Evolutionary conservation across 345 rosid genomes (phyloP).

Genomic region (Syzygium grande): DNA sequence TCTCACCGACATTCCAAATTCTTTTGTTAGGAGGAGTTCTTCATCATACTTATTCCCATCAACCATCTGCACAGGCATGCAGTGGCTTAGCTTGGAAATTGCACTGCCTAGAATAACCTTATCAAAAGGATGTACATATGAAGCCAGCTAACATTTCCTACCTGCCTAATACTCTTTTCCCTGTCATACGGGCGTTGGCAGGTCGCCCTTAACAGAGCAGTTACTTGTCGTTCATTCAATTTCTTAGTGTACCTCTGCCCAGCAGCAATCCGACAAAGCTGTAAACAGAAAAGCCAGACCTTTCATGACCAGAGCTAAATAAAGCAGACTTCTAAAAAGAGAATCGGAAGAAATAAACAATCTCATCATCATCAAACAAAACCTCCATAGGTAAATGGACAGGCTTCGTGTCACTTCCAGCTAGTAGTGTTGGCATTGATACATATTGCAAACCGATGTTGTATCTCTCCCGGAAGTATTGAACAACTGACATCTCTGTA

Average conservation of each 20-base stretch:
- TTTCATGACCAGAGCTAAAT: not conserved
- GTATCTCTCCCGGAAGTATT: constrained; percentile 50
- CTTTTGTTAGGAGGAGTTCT: constrained; percentile 10
- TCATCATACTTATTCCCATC: not conserved
- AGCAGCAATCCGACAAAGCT: constrained; percentile 48
- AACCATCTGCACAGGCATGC: constrained; percentile 25
- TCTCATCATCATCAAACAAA: not conserved
- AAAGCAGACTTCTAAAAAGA: not conserved
- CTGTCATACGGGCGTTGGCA: constrained; percentile 53
- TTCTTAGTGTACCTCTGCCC: constrained; percentile 55
- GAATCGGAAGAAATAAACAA: not conserved
- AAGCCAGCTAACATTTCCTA: not conserved
- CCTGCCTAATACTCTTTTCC: constrained; percentile 19
- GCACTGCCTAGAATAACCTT: not conserved
- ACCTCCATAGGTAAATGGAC: constrained; percentile 79
- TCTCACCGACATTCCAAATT: constrained; percentile 51
- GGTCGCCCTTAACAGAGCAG: constrained; percentile 46
- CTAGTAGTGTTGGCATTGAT: constrained; percentile 48
- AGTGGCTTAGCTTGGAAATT: not conserved
- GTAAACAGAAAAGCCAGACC: not conserved
- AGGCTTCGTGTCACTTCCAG: constrained; percentile 58
- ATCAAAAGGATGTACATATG: not conserved
- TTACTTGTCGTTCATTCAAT: constrained; percentile 59
- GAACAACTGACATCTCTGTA: constrained; percentile 21
- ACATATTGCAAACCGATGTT: constrained; percentile 16